phyloP scores from a whole-genome alignment of 805 yeast genomes.

The Komagataella populi region DNA sequence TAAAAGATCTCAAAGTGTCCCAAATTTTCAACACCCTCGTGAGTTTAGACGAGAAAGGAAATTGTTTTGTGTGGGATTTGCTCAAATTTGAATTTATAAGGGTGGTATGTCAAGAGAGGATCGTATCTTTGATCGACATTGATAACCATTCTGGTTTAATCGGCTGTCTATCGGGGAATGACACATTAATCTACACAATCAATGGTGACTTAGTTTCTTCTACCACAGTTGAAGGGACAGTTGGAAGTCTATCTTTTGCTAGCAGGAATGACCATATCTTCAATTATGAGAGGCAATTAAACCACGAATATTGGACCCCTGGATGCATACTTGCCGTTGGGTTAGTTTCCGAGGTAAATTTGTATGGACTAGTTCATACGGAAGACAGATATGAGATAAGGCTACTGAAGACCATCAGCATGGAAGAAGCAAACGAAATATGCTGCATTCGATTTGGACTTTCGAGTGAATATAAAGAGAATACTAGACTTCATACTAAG shows the following conservation, averaged over 20 bases:
- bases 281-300: neutral
- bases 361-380: neutral
- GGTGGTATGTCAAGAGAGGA: constrained; percentile 9
- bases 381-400: neutral
- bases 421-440: neutral
- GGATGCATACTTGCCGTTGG: neutral
- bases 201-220: constrained; percentile 29
- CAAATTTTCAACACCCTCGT: constrained; percentile 39
- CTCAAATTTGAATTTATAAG: constrained; percentile 37
- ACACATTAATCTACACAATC: constrained; percentile 28
- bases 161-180: constrained; percentile 18
- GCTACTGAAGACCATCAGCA: neutral
- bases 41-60: constrained; percentile 42
- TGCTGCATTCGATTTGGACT: neutral
- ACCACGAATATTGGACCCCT: neutral
- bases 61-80: constrained; percentile 52
- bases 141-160: constrained; percentile 45
- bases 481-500: neutral
- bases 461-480: neutral
- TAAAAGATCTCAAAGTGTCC: constrained; percentile 33
- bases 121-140: constrained; percentile 23
- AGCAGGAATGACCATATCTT: neutral
- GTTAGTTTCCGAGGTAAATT: neutral
- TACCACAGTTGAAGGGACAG: neutral
- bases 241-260: neutral